Evolutionary conservation across 2,329 filamentous ascomycete genomes (phyloP).

Genomic region (Clarireedia paspali): DNA sequence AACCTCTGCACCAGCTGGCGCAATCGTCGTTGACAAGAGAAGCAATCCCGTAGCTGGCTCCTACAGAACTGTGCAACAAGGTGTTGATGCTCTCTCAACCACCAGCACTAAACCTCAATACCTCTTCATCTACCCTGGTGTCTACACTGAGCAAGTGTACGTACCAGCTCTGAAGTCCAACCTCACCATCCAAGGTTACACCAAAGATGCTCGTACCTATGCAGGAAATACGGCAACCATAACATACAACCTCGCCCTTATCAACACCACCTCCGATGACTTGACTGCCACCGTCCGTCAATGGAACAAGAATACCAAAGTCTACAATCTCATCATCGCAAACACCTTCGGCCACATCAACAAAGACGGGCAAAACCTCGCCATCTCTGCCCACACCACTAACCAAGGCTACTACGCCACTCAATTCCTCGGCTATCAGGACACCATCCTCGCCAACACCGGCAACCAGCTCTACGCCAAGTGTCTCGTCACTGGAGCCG

Average conservation of each 20-base stretch:
- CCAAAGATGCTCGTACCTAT: conserved; percentile 38
- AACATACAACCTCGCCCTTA: conserved; percentile 33
- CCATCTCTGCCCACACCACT: conserved; percentile 42
- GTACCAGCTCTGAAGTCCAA: conserved; percentile 38
- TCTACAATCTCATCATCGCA: conserved; percentile 50
- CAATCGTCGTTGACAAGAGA: conserved; percentile 36
- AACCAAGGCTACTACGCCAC: conserved; percentile 51
- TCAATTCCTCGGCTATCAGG: conserved; percentile 47
- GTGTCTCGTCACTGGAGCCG: conserved; percentile 47
- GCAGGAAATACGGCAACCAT: conserved; percentile 41
- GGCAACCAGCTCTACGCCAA: conserved; percentile 49
- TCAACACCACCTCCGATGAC: conserved; percentile 35
- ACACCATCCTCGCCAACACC: conserved; percentile 42
- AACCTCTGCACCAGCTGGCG: conserved; percentile 36
- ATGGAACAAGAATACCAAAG: conserved; percentile 39
- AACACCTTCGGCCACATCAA: conserved; percentile 22
- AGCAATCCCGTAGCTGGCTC: conserved; percentile 26
- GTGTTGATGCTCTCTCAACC: conserved; percentile 33
- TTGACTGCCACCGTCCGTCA: conserved; percentile 28
- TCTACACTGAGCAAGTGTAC: conserved; percentile 50
- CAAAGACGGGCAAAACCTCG: conserved; percentile 43
- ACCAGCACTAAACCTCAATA: conserved; percentile 37
- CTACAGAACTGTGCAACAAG: conserved; percentile 17
- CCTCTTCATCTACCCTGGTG: conserved; percentile 49
- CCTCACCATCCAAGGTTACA: conserved; percentile 49